A percentile compares a stretch with the other conserved stretches of the same genome.
Conservation (phyloP, 2,329 filamentous ascomycete genomes). For the Cladobotryum mycophilum region DNA sequence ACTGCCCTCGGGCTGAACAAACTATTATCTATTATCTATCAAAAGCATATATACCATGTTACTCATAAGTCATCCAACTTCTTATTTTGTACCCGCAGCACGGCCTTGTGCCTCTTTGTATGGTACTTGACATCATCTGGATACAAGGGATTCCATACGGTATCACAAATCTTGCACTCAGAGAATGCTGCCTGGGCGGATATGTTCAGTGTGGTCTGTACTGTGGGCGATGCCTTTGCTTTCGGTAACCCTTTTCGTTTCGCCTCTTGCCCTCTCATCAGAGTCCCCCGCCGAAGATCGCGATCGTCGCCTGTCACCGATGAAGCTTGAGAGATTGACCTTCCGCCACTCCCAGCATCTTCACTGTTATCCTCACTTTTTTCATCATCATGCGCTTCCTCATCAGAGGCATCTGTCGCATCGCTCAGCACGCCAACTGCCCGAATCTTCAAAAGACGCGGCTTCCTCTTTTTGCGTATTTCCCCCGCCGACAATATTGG, state of each 20-base stretch:
- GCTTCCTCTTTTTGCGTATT: slow-evolving; percentile 15
- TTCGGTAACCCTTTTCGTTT: not conserved
- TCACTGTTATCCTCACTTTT: not conserved
- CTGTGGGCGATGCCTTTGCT: slow-evolving; percentile 13
- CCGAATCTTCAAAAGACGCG: slow-evolving; percentile 25
- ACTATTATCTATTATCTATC: too few species aligned
- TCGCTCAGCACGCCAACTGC: slow-evolving; percentile 13
- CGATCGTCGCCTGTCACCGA: not conserved
- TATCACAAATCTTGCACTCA: slow-evolving; percentile 38
- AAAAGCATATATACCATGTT: not conserved
- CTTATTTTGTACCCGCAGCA: slow-evolving; percentile 23
- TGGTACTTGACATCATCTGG: slow-evolving; percentile 40
- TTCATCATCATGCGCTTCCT: slow-evolving; percentile 2
- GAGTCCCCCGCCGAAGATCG: not conserved
- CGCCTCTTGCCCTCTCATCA: not conserved
- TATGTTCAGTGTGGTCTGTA: slow-evolving; percentile 41
- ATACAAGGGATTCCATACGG: slow-evolving; percentile 38
- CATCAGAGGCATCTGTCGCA: slow-evolving; percentile 2
- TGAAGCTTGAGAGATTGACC: not conserved
- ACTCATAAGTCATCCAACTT: slow-evolving; percentile 13
- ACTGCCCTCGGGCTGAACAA: too few species aligned
- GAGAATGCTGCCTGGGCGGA: slow-evolving; percentile 36
- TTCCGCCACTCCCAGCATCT: not conserved
- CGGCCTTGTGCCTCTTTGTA: slow-evolving; percentile 31
- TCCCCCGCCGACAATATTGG: slow-evolving; percentile 7